These are phyloP conservation scores for Venturia oleaginea DNA, from an alignment of 2,329 filamentous ascomycete species.

Conservation along the genomic window DNA sequence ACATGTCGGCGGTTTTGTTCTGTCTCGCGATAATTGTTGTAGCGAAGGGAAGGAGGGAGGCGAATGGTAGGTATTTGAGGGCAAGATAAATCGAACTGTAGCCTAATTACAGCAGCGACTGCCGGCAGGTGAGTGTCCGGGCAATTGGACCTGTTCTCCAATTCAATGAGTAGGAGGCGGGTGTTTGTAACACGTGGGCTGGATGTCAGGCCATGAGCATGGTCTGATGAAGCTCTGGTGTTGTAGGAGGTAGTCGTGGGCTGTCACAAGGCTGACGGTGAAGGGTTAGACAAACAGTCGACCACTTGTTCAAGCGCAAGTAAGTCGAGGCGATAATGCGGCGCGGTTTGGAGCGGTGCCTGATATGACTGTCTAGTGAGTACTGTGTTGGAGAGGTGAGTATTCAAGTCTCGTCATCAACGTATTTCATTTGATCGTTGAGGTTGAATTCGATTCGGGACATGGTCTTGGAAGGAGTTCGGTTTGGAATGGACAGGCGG, in stretches of 20 bases:
- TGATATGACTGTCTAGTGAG: not conserved
- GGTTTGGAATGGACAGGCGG: not conserved
- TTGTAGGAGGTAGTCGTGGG: not conserved
- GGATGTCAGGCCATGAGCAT: not conserved
- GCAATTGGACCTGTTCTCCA: not conserved
- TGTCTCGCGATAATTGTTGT: not conserved
- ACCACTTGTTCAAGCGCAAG: not conserved
- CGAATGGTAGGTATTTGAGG: not conserved
- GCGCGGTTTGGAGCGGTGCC: not conserved
- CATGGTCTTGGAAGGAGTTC: not conserved
- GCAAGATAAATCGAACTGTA: not conserved
- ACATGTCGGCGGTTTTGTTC: conserved; percentile 42
- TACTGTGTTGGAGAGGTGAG: not conserved
- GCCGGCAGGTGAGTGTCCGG: not conserved
- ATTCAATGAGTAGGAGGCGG: not conserved
- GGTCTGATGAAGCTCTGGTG: not conserved
- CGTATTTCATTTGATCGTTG: not conserved
- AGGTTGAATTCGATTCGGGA: not conserved
- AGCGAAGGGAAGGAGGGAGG: not conserved
- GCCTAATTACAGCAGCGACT: not conserved
- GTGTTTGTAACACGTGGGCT: not conserved
- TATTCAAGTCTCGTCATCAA: not conserved
- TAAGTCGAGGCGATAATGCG: not conserved
- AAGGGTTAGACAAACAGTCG: not conserved
- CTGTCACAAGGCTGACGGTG: not conserved